Evolutionary conservation across 2,329 filamentous ascomycete genomes (phyloP), one percentile per base, ranked within the genome.

Genomic region (Paramyrothecium roridum): DNA sequence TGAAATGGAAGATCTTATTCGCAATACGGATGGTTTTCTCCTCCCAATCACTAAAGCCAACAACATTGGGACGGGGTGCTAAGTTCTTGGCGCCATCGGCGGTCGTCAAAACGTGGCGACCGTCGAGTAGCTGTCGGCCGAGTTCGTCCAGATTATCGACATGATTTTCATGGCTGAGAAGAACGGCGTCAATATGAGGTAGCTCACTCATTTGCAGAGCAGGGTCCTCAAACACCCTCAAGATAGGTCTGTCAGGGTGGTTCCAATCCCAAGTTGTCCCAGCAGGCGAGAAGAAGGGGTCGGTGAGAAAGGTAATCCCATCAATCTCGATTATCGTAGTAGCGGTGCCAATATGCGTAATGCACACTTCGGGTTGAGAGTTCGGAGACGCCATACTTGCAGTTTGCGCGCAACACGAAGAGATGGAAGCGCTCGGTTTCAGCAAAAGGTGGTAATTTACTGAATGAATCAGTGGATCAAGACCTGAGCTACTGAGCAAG

Each of bases 151-250:
- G 69, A 56, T 81, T 81, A 56, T 81, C 78, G 0, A 68, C 66
- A 55, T 81, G 78, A 61, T 81, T 75, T 61, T 81, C 79, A 55
- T 81, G 78, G 61, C 74, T 78, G 10, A 81, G 69, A 1, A 80
- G 69, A 3, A 81, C 66, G n/a, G 71, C 77, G 51, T 80, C 77
- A 56, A 80, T 78, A 8, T 64, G 63, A 0, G 78, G 78, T 0
- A 80, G 67, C 1, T 75, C 54, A 1, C 69, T 57, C 0, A 80
- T 64, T 0, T 57, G 52, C 0, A 78, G 58, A 2, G 73, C 73
- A 0, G 76, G 74, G 1, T 59, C 56, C 23, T 71, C 65, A 13
- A 63, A 60, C 21, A 60, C 67, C 13, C 66, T 69, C 11, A 77
- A 64, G n/a, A n/a, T n/a, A n/a, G n/a, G n/a, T n/a, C n/a, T n/a